Base-by-base conservation (phyloP, 2,329 filamentous ascomycete genomes). In the Diaporthe vexans region DNA sequence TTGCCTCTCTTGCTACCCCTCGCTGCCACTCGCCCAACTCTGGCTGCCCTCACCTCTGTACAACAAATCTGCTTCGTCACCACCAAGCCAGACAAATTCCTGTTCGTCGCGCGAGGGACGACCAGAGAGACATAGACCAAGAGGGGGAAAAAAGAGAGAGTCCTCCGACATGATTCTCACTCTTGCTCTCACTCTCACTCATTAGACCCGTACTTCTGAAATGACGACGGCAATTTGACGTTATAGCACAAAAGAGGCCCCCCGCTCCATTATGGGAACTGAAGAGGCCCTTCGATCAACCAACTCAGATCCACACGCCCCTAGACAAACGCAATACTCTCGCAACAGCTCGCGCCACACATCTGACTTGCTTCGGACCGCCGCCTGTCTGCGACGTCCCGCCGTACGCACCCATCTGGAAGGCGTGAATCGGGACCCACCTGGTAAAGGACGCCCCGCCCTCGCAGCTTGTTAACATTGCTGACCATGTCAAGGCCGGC, bases 211-310 rank as follows among this genome's bases (percentile, higher is more conserved):
- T 24, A 19, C 40, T 48, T 71, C 33, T 58, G 61, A 51, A 51
- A 71, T 71, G 68, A 58, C 57, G 54, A 71, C 58, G 29, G 15
- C 69, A 67, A n/a, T 67, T 61, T 61, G 69, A 61, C 29, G 17
- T 17, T 24, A 54, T 29, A 51, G 56, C 43, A 67, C 29, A 48
- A 24, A 54, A 71, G 43, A 61, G 56, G 56, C 46, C 69, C 9
- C 4, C 35, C 29, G 69, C 56, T 71, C 69, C 56, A 71, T 61
- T 71, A 43, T 71, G 69, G 69, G 69, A 71, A 52, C 69, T 61
- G 56, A 43, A 71, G 69, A 71, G 57, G 69, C 51, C 51, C 46
- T 48, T 40, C 43, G 52, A 52, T 19, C 46, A 54, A 24, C 29
- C 26, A 61, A 9, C n/a, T 19, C 35, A 56, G 61, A 40, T 4